phyloP scores from a whole-genome alignment of 208 protist genomes.

The Leishmania lainsoni region DNA sequence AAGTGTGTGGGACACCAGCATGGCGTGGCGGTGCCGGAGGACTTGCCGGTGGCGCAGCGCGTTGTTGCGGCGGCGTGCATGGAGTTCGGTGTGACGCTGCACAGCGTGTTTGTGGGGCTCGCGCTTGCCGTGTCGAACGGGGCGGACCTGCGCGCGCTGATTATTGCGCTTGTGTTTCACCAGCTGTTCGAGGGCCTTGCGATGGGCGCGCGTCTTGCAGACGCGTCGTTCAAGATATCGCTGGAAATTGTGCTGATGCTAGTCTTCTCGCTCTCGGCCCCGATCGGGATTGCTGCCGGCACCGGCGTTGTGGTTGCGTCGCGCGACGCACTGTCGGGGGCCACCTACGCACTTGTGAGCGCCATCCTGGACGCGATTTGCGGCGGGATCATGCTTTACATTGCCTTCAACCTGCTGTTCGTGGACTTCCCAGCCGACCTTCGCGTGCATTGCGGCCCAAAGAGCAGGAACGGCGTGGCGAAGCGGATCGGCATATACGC shows the following conservation, averaged over 20 bases:
- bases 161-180: conserved; percentile 67
- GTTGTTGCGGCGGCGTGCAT: conserved; percentile 55
- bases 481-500: conserved; percentile 35
- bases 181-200: conserved; percentile 76
- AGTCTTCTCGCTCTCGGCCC: conserved; percentile 57
- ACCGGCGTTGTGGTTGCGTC: conserved; percentile 28
- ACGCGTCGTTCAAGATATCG: conserved; percentile 41
- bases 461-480: neutral
- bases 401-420: conserved; percentile 65
- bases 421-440: conserved; percentile 61
- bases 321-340: conserved; percentile 25
- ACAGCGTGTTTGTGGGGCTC: conserved; percentile 72
- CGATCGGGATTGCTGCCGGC: conserved; percentile 43
- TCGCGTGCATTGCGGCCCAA: conserved; percentile 27
- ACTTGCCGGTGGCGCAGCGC: conserved; percentile 24
- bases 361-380: conserved; percentile 58
- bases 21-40: conserved; percentile 11
- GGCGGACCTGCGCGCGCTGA: conserved; percentile 32
- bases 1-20: conserved; percentile 30
- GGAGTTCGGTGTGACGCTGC: conserved; percentile 69
- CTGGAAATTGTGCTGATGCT: conserved; percentile 43
- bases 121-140: conserved; percentile 47
- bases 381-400: conserved; percentile 76
- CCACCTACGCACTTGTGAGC: conserved; percentile 37
- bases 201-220: conserved; percentile 56